Base-by-base conservation (phyloP, 2,329 filamentous ascomycete species). In the Ascochyta lentis region DNA sequence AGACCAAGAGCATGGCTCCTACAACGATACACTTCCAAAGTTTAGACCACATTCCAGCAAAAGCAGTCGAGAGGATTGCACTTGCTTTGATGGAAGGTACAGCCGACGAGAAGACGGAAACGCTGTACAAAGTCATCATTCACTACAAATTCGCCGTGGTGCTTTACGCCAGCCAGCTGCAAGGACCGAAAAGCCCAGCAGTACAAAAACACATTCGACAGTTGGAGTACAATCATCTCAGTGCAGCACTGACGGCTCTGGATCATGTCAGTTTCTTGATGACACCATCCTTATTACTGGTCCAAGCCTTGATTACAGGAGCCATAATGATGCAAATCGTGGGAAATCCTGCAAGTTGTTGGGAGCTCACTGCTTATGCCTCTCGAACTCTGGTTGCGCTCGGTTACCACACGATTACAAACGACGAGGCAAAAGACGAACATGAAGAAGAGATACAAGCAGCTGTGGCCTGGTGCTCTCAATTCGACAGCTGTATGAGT, bases 261-360 rank as follows among this genome's bases (percentile, higher is more conserved):
- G 67, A 72, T 33, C 60, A 55, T 15, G 49, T 73, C 45, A 71
- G 68, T 41, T 64, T 72, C 37, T 47, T 73, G 44, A 66, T 58
- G 7, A 51, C 61, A 7, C 69, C 71, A 1, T 71, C 66, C 1
- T 49, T 74, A 9, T 51, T 71, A 10, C 38, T 74, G 4, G 63
- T 69, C 10, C 71, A 73, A 37, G 71, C 60, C 1, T 54, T 74
- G 27, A 59, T 74, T 10, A 68, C 69, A 7, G 71, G 70, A 65
- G 66, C 67, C 31, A 63, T 70, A 37, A 61, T 73, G 43, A 68
- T 73, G 65, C 69, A 73, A 41, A 68, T 72, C 12, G 63, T 72
- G 7, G 71, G 71, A 2, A 73, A 74, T n/a, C 66, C 71, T 2
- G 60, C 60, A 13, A 67, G 61, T 22, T 73, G 70, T 38, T 74